A percentile compares a stretch with the other conserved stretches of the same genome.
phyloP scores from a whole-genome alignment of 257 asterid species.

The Jacaranda copaia region DNA sequence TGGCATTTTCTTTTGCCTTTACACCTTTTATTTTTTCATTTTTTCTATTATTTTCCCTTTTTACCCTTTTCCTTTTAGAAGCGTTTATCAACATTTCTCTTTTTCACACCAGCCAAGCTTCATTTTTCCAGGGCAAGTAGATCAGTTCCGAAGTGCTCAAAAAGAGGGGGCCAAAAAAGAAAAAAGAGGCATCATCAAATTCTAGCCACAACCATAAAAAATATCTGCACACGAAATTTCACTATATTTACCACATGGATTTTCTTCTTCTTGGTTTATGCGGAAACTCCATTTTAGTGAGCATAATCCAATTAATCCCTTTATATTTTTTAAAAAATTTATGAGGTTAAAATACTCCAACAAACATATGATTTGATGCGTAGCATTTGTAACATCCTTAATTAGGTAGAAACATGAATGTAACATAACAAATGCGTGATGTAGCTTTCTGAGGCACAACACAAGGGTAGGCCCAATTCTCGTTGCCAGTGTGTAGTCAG shows the following conservation, averaged over 20 bases:
- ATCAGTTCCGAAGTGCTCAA: neutral
- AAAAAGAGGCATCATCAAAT: neutral
- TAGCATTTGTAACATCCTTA: neutral
- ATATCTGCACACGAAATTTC: constrained; percentile 2
- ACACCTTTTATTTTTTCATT: constrained; percentile 8
- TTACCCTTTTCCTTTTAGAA: constrained; percentile 18
- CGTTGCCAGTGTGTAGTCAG: neutral
- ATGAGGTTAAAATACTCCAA: neutral
- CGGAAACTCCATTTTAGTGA: neutral
- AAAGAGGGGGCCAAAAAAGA: neutral
- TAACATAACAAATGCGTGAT: neutral
- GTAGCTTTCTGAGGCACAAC: neutral
- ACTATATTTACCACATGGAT: neutral
- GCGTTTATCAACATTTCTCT: constrained; percentile 16
- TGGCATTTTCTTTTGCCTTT: constrained; percentile 16
- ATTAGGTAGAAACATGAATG: constrained; percentile 17
- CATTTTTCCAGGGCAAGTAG: neutral
- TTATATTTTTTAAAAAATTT: neutral
- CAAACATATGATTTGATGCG: neutral
- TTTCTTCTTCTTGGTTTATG: neutral
- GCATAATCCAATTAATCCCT: neutral
- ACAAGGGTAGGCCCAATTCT: constrained; percentile 6
- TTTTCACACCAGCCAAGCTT: constrained; percentile 5
- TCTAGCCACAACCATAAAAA: neutral
- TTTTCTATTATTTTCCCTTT: constrained; percentile 2